Evolutionary conservation across 2,329 filamentous ascomycete species (phyloP).

Genomic region (Pestalotiopsis sp.): DNA sequence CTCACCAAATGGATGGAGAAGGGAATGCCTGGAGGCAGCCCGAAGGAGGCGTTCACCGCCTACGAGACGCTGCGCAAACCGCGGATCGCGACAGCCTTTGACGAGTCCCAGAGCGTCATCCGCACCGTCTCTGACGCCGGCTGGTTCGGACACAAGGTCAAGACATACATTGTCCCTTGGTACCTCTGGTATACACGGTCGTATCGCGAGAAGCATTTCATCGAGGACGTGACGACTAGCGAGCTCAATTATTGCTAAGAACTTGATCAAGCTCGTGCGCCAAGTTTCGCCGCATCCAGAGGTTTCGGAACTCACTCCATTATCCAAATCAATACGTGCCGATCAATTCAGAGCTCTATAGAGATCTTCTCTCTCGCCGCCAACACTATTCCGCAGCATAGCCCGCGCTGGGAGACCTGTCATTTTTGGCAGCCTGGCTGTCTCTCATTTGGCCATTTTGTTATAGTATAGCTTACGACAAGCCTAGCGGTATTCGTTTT

Average conservation of each 20-base stretch:
- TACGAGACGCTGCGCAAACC: constrained; percentile 12
- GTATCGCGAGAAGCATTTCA: constrained; percentile 9
- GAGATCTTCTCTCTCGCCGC: too few species aligned
- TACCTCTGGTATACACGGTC: constrained; percentile 12
- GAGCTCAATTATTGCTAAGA: constrained; percentile 7
- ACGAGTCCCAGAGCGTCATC: constrained; percentile 10
- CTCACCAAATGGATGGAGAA: constrained; percentile 12
- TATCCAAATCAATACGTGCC: too few species aligned
- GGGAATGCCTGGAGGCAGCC: constrained; percentile 6
- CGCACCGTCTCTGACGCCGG: constrained; percentile 7
- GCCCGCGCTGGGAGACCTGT: too few species aligned
- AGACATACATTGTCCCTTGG: constrained; percentile 11
- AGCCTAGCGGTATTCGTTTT: too few species aligned
- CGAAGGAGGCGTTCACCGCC: constrained; percentile 7
- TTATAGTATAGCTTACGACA: too few species aligned
- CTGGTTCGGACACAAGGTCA: constrained; percentile 13
- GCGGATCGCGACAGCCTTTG: constrained; percentile 12
- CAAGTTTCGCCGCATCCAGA: too few species aligned
- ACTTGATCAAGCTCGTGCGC: background rate
- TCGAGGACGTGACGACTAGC: constrained; percentile 9
- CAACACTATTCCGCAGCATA: too few species aligned
- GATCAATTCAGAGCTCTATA: too few species aligned
- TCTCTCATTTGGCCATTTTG: too few species aligned
- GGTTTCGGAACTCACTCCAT: too few species aligned
- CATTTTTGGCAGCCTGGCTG: too few species aligned